Base-by-base conservation (phyloP, 129 eudicot species). In the Flaveria trinervia region DNA sequence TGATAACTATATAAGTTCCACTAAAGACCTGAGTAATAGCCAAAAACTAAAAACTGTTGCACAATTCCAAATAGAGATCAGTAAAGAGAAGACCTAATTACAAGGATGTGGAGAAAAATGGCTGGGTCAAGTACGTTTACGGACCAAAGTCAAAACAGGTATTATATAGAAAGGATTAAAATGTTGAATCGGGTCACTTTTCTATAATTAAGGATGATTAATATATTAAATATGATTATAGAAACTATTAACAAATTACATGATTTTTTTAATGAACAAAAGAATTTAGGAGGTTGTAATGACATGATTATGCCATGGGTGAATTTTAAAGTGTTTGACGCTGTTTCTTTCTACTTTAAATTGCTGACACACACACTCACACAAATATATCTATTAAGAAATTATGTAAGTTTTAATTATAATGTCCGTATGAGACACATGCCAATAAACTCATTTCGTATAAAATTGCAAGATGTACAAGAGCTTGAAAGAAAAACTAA, bases 401-500 rank as follows among this genome's bases (percentile, higher is more conserved):
- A n/a, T n/a, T 3, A 54, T 54, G 60, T 4, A 54, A 54, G 60
- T 54, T 54, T 54, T n/a, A 54, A 54, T 1, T 54, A 54, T 54
- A 9, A 54, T 54, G 17, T 17, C 2, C 0, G 25, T 54, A 17
- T 54, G 60, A 54, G 11, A 54, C 23, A 17, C 60, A 54, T 54
- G 28, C 45, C 41, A 20, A 69, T 46, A 9, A 48, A n/a, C 22
- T 45, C 25, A n/a, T 70, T 49, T 28, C 16, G 26, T 16, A 28
- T 48, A 30, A n/a, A 11, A 30, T 33, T 52, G 73, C 72, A 25
- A 66, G 70, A 69, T 70, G 28, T 25, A 75, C 3, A 52, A 61
- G 57, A 48, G 81, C 44, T 65, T 48, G 10, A 73, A 59, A 54
- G 28, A 45, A 74, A 61, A 28, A 80, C 81, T 30, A 70, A 89